Evolutionary conservation across 179 eudicot genomes (phyloP), one percentile per base, ranked within the genome.

Genomic region (Beta corolliflora): DNA sequence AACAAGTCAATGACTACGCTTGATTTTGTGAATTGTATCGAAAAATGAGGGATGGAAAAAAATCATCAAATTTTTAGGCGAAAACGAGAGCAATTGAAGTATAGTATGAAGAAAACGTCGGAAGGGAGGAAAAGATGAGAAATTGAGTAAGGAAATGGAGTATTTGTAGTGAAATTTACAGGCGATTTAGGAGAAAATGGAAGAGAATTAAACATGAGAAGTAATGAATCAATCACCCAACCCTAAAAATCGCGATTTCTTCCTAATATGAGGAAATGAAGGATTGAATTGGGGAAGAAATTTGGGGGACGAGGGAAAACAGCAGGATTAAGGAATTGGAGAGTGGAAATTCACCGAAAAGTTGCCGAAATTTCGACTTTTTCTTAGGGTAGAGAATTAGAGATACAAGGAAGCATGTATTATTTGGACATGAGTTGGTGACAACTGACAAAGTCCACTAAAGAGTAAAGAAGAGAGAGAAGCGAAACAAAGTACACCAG

Each of bases 121-220:
- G 61, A 86, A 45, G 83, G 85, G 66, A 85, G 89, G 80, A 92
- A 88, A 64, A 84, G 68, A 19, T 83, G 76, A 25, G 91, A 89
- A 85, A 91, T 88, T 60, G 91, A 86, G 80, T 86, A 88, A 7
- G 82, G 73, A 86, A 88, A 87, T 21, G 81, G 87, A 73, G 89
- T 83, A 76, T 77, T 84, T 73, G 83, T 60, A 58, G 84, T 61
- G 54, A 79, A 84, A 73, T 85, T 88, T 58, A 77, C 45, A 80
- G 83, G 81, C 78, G 29, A 25, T 25, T 25, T 25, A 25, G 29
- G 29, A 25, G 75, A 76, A 75, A 79, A 73, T 77, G 81, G 81
- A 16, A 70, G 77, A 66, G 84, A 82, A 88, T 74, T 87, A 89
- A 91, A 83, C 93, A 91, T 92, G 88, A 88, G 92, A 89, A 81